Percentiles rank a stretch among this genome's conserved stretches.
These are phyloP conservation scores for Hypoxylon subgilvum DNA, from an alignment of 495 filamentous ascomycete species.

Conservation along the genomic window DNA sequence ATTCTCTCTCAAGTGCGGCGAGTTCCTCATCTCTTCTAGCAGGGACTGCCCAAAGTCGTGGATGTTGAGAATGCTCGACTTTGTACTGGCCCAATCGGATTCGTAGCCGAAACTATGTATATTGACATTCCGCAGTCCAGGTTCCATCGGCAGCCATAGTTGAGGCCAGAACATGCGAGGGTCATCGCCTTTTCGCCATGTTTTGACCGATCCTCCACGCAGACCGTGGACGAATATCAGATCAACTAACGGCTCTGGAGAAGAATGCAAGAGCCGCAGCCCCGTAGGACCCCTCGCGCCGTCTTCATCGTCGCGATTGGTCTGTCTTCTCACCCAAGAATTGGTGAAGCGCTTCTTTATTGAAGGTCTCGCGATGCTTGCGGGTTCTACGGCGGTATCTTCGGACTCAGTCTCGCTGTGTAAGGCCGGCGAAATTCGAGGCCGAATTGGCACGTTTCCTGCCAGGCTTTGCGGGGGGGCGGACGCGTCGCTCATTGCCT, in stretches of 20 bases:
- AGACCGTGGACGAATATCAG: constrained; percentile 22
- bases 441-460: background rate
- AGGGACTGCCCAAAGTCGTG: constrained; percentile 48
- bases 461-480: background rate
- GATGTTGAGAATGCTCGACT: constrained; percentile 42
- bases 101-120: constrained; percentile 51
- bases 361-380: no score
- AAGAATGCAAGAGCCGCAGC: constrained; percentile 3
- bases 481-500: background rate
- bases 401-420: no score
- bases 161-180: constrained; percentile 46
- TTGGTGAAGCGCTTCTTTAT: background rate
- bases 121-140: constrained; percentile 40
- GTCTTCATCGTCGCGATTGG: constrained; percentile 1
- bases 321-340: background rate
- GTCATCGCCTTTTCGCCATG: constrained; percentile 18
- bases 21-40: constrained; percentile 39
- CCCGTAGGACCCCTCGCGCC: constrained; percentile 46
- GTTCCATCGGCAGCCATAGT: constrained; percentile 47
- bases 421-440: no score
- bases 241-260: constrained; percentile 9
- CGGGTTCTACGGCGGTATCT: no score
- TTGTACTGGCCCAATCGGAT: constrained; percentile 27
- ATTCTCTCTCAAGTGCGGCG: constrained; percentile 13
- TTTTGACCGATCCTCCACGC: constrained; percentile 16